Evolutionary conservation across 129 eudicot genomes (phyloP).

Genomic region (Artemisia argyi): DNA sequence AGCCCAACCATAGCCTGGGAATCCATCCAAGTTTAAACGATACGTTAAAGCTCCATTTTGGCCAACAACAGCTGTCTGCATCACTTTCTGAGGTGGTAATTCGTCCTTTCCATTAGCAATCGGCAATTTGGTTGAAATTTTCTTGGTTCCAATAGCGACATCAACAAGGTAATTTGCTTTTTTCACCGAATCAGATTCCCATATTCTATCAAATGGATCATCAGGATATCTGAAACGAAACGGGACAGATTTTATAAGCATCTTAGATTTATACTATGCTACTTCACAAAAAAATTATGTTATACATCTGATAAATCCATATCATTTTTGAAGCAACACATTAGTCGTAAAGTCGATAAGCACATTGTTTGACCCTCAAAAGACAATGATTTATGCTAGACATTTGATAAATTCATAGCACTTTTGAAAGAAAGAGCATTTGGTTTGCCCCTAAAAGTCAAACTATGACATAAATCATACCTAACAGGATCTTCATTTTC

Average conservation of each 20-base stretch:
- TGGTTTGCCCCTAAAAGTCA: not conserved
- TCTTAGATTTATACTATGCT: not conserved
- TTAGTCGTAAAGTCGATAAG: not conserved
- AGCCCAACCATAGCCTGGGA: conserved; percentile 87
- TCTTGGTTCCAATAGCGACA: conserved; percentile 82
- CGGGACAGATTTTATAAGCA: conserved; percentile 7
- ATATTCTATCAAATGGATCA: conserved; percentile 83
- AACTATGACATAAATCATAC: conserved; percentile 28
- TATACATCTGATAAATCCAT: too few species aligned
- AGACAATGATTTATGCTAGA: not conserved
- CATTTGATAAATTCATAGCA: too few species aligned
- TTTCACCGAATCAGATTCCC: conserved; percentile 71
- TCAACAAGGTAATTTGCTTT: conserved; percentile 87
- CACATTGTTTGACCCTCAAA: conserved; percentile 5
- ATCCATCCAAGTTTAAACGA: conserved; percentile 75
- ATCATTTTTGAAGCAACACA: not conserved
- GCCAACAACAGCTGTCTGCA: conserved; percentile 93
- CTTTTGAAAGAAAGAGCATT: not conserved
- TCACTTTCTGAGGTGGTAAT: conserved; percentile 76
- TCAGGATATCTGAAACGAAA: conserved; percentile 68
- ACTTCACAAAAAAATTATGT: too few species aligned
- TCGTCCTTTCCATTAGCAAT: conserved; percentile 49
- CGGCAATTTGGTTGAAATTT: conserved; percentile 57
- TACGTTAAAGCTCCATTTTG: conserved; percentile 68
- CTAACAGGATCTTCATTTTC: conserved; percentile 65